Percentiles rank a stretch among this genome's conserved stretches.
These are phyloP conservation scores for Saccharomyces hybrid DNA, from an alignment of 1,139 yeast genomes.

Conservation along the genomic window DNA sequence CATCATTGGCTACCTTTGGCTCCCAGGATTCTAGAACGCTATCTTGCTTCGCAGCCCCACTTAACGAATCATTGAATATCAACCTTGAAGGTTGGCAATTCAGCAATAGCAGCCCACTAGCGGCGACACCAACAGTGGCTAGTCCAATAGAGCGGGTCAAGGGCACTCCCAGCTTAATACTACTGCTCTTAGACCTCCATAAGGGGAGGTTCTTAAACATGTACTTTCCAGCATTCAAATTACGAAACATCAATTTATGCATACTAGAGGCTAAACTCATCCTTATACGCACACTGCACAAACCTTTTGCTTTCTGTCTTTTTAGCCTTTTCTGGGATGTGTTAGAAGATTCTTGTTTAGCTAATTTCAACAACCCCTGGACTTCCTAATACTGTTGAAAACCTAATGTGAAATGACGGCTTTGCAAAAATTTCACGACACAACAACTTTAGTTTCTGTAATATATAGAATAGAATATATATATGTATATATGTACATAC, in stretches of 20 bases:
- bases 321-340: background rate
- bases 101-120: background rate
- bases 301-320: background rate
- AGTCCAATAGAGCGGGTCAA: background rate
- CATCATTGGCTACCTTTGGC: background rate
- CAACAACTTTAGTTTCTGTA: background rate
- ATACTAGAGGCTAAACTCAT: background rate
- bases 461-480: background rate
- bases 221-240: background rate
- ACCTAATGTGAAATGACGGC: background rate
- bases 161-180: background rate
- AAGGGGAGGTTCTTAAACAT: background rate
- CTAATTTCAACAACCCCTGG: background rate
- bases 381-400: background rate
- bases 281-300: background rate
- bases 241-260: background rate
- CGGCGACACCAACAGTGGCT: conserved; percentile 1
- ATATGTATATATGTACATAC: background rate
- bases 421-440: background rate
- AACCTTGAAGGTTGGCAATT: background rate
- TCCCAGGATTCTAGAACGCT: background rate
- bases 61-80: conserved; percentile 1
- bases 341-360: background rate
- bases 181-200: background rate
- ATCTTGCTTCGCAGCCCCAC: conserved; percentile 1